Evolutionary conservation across 768 basidiomycete genomes (phyloP).

Genomic region (Pleurotus tuber-regium): DNA sequence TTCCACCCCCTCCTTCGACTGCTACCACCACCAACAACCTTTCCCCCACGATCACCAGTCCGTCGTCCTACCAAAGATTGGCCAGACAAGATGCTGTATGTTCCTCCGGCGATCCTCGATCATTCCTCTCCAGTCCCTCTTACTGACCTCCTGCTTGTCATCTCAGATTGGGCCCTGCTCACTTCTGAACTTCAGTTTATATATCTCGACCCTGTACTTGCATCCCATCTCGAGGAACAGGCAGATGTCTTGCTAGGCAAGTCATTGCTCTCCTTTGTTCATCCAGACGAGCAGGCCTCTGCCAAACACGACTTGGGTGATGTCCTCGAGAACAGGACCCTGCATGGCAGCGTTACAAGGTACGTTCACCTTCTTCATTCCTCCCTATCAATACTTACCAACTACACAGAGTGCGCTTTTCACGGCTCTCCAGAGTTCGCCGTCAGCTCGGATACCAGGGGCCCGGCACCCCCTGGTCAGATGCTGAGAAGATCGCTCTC

Average conservation of each 20-base stretch:
- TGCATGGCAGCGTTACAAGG: conserved; percentile 86
- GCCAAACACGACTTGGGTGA: conserved; percentile 72
- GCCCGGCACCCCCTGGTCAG: conserved; percentile 50
- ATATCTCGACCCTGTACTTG: conserved; percentile 80
- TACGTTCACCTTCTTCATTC: conserved; percentile 21
- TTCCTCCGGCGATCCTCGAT: conserved; percentile 32
- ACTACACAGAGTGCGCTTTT: conserved; percentile 66
- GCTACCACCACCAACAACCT: conserved; percentile 19
- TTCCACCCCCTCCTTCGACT: conserved; percentile 13
- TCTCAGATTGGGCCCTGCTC: conserved; percentile 77
- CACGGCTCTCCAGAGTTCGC: conserved; percentile 71
- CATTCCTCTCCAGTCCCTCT: too few relatives aligned
- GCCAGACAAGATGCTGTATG: conserved; percentile 78
- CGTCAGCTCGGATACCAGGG: conserved; percentile 68
- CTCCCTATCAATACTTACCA: conserved; percentile 19
- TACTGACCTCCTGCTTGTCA: conserved; percentile 15
- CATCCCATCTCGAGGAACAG: conserved; percentile 68
- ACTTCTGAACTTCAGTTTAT: conserved; percentile 75
- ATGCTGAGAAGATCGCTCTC: conserved; percentile 64
- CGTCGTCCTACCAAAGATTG: conserved; percentile 50
- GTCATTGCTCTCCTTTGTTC: conserved; percentile 74
- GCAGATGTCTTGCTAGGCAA: conserved; percentile 67
- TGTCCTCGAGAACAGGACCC: conserved; percentile 69
- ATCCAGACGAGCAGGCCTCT: conserved; percentile 79
- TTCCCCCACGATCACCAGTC: conserved; percentile 34